Conservation (phyloP, 176 grass and related monocot species). For the Melocanna baccifera region DNA sequence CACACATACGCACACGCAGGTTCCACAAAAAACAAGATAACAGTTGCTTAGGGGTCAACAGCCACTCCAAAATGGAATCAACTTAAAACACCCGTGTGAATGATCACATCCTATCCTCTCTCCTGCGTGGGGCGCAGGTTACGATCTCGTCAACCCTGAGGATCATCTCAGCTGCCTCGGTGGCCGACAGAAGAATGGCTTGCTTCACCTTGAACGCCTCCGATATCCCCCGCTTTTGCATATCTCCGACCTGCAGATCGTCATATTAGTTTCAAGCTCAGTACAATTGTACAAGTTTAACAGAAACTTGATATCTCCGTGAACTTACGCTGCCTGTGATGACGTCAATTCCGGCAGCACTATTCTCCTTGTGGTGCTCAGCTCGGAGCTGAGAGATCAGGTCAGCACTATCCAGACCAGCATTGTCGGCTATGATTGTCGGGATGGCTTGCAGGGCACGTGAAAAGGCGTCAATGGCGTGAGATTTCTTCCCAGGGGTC, state of each 20-base stretch:
- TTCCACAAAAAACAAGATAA: background rate
- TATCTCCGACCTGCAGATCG: constrained; percentile 43
- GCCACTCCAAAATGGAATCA: background rate
- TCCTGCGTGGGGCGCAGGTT: constrained; percentile 30
- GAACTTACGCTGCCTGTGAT: constrained; percentile 68
- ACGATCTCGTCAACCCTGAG: constrained; percentile 54
- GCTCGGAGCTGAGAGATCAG: constrained; percentile 94
- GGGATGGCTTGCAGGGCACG: constrained; percentile 86
- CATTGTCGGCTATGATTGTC: constrained; percentile 85
- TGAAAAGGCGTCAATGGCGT: constrained; percentile 82
- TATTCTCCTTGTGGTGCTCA: constrained; percentile 83
- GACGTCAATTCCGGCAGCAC: constrained; percentile 74
- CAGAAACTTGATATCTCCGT: background rate
- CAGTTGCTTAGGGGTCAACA: background rate
- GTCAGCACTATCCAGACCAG: constrained; percentile 82
- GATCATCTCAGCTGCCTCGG: constrained; percentile 44
- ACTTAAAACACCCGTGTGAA: background rate
- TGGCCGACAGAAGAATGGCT: constrained; percentile 35
- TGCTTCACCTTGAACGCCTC: constrained; percentile 62
- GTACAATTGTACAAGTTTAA: background rate
- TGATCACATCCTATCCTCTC: constrained; percentile 50
- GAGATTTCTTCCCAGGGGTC: constrained; percentile 91
- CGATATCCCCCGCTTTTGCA: constrained; percentile 46
- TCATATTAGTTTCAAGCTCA: background rate
- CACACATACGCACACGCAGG: background rate